These are phyloP conservation scores for Fusarium falciforme DNA, from an alignment of 2,329 filamentous ascomycete species.

Conservation along the genomic window DNA sequence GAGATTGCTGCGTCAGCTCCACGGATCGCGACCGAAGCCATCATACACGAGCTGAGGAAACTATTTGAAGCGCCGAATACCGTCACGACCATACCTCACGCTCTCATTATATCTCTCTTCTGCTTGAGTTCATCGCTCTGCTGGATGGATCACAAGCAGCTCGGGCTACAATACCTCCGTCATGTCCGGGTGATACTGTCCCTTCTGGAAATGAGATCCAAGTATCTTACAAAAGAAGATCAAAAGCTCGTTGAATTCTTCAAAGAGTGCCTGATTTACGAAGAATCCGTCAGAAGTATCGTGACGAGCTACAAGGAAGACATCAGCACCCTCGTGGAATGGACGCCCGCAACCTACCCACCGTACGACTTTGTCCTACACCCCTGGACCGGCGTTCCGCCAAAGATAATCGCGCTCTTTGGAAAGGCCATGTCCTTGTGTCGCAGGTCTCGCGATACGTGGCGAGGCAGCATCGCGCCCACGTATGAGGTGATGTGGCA, in stretches of 20 bases:
- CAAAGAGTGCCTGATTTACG: constrained; percentile 34
- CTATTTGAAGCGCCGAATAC: constrained; percentile 27
- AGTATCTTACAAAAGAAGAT: constrained; percentile 23
- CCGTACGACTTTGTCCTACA: constrained; percentile 32
- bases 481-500: constrained; percentile 38
- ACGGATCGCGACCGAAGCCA: constrained; percentile 29
- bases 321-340: constrained; percentile 32
- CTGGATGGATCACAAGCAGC: constrained; percentile 36
- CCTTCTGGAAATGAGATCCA: constrained; percentile 24
- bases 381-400: constrained; percentile 35
- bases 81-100: constrained; percentile 22
- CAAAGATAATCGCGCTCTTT: constrained; percentile 30
- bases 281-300: constrained; percentile 34
- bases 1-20: constrained; percentile 29
- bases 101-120: constrained; percentile 30
- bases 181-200: constrained; percentile 34
- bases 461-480: constrained; percentile 30
- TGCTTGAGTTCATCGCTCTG: constrained; percentile 37
- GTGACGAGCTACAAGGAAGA: constrained; percentile 33
- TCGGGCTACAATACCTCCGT: constrained; percentile 32
- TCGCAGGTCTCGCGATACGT: constrained; percentile 31
- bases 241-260: constrained; percentile 28
- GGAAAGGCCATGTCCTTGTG: constrained; percentile 37
- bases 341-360: constrained; percentile 10
- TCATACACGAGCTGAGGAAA: constrained; percentile 26